Evolutionary conservation across 805 yeast species (phyloP).

Genomic region (Saturnispora serradocipensis): DNA sequence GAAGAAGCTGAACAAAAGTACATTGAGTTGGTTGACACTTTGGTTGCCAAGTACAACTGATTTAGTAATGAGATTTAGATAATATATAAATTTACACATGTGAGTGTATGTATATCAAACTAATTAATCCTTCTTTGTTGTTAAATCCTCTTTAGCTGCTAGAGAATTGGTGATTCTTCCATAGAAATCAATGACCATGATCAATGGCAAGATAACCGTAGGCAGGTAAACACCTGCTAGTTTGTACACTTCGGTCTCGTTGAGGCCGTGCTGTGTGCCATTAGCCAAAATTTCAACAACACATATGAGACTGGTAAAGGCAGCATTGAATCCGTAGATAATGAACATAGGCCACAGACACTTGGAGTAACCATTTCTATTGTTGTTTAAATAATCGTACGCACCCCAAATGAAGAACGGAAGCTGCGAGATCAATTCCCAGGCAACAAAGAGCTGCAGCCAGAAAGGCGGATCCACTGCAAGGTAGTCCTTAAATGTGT

Average conservation of each 20-base stretch:
- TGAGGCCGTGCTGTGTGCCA: conserved; percentile 31
- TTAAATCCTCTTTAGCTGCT: background rate
- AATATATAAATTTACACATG: background rate
- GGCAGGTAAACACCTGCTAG: conserved; percentile 55
- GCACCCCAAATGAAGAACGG: conserved; percentile 61
- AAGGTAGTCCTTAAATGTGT: conserved; percentile 63
- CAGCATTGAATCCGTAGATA: conserved; percentile 76
- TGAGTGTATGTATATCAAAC: background rate
- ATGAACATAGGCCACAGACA: conserved; percentile 28
- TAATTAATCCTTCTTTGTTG: background rate
- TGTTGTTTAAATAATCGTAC: conserved; percentile 16
- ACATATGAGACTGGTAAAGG: conserved; percentile 71
- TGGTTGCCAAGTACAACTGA: conserved; percentile 41
- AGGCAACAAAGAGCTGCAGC: conserved; percentile 60
- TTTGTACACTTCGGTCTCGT: conserved; percentile 29
- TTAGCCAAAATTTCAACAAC: conserved; percentile 37
- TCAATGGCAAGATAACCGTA: conserved; percentile 57
- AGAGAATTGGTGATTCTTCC: conserved; percentile 7
- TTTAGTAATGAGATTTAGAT: background rate
- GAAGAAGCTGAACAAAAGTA: conserved; percentile 86
- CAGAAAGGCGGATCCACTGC: conserved; percentile 44
- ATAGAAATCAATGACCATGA: conserved; percentile 40
- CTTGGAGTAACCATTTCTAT: conserved; percentile 15
- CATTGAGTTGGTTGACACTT: conserved; percentile 57
- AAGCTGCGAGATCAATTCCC: conserved; percentile 68